Conservation (phyloP, 106 monocot species). For the Vanilla planifolia region DNA sequence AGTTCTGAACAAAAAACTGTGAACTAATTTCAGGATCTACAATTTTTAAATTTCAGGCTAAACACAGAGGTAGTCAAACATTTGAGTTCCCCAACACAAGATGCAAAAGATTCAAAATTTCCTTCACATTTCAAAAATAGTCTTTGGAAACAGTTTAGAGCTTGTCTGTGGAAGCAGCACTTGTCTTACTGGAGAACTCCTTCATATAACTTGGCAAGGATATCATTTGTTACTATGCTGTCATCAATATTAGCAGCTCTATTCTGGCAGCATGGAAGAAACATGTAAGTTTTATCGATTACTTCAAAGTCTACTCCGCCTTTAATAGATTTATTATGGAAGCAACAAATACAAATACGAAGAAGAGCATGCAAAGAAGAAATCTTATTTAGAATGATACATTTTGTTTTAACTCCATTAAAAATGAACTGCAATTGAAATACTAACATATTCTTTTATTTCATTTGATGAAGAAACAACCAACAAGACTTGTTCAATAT, state of each 20-base stretch:
- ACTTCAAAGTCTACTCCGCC: no score
- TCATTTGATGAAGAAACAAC: conserved; percentile 18
- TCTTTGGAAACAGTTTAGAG: conserved; percentile 16
- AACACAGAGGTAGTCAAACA: background rate
- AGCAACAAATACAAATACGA: no score
- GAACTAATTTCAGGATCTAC: background rate
- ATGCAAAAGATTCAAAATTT: conserved; percentile 13
- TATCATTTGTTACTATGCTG: background rate
- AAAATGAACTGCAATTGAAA: no score
- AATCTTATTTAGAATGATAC: no score
- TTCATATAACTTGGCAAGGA: conserved; percentile 6
- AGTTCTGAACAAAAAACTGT: background rate
- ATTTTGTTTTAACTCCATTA: no score
- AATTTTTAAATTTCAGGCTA: conserved; percentile 9
- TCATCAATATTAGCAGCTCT: conserved; percentile 1
- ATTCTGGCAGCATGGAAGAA: conserved; percentile 14
- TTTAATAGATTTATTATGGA: no score
- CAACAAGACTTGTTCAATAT: conserved; percentile 46
- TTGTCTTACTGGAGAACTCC: conserved; percentile 20
- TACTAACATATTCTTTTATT: background rate
- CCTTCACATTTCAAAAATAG: conserved; percentile 6
- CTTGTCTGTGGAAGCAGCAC: conserved; percentile 13
- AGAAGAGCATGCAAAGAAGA: no score
- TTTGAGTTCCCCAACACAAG: conserved; percentile 3
- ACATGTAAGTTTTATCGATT: conserved; percentile 17